Evolutionary conservation across 306 rosid species (phyloP), one percentile per base, ranked within the genome.

Genomic region (Heteromeles arbutifolia): DNA sequence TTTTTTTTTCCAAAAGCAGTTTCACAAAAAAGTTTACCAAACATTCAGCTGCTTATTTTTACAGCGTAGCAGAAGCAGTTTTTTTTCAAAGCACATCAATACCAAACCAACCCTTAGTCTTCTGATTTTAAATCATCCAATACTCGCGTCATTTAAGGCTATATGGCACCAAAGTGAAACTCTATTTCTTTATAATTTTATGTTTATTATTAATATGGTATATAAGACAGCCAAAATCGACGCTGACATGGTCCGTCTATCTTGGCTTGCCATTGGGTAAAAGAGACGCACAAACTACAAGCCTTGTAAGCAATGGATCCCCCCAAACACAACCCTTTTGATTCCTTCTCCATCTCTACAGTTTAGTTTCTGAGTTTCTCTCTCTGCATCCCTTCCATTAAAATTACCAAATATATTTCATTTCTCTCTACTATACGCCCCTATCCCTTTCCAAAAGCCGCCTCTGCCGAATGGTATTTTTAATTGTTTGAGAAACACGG

Each of bases 391-490:
- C 18, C 5, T 15, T 48, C 2, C 8, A 48, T 14, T 48, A 15
- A 15, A 14, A 45, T 45, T 45, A 1, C 39, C 8, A 34, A 61
- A 59, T 59, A 59, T 59, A 48, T 12, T 48, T 48, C 0, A 17
- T 7, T 21, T 52, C 25, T 52, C 19, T n/a, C 45, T 5, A 41
- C 11, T 18, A 21, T 32, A 0, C 87, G 96, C 67, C 96, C 82
- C 97, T 84, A 80, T 74, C 87, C 81, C 45, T 34, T 58, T 76
- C 87, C 92, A 87, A 87, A 87, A 88, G 93, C 80, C 96, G 78
- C 76, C 68, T 63, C 70, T 18, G 64, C 29, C 79, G 26, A 25
- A 25, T 25, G 26, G 1, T 25, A 25, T 25, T 25, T 25, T 25
- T 25, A 25, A 25, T 25, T 25, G 26, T 25, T 25, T 25, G 26